Evolutionary conservation across 2,329 filamentous ascomycete genomes (phyloP), one percentile per base, ranked within the genome.

Genomic region (Cladosporium sphaerospermum): DNA sequence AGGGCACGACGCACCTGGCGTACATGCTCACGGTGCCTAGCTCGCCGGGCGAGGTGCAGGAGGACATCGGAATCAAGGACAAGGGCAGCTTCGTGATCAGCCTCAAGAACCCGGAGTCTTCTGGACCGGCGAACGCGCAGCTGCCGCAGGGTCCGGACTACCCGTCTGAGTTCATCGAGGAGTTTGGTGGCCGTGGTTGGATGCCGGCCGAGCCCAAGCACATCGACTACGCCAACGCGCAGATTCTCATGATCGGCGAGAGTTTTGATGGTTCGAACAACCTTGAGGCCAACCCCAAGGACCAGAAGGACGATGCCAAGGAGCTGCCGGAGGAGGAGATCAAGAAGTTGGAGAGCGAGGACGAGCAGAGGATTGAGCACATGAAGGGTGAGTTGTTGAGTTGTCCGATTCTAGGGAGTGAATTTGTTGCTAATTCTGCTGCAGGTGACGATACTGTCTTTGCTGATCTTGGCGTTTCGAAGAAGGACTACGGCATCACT

Each of bases 181-280:
- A 88, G 56, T 95, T 96, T 63, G 73, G 78, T 13, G 77, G 80
- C 6, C 75, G 86, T 2, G 82, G 87, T 42, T 96, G 90, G 90
- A 77, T 83, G 53, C 82, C 88, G 0, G 76, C 88, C 1, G 76
- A 84, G 59, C 87, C 89, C 0, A 81, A 86, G 54, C 83, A 90
- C 60, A 75, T 95, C 3, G 79, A 92, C 61, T 89, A 88, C 64
- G 77, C 77, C 33, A 86, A 88, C 59, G 80, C 86, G 0, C 88
- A 95, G 64, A 78, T 95, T 51, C 71, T 96, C 9, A 76, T 96
- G 53, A 84, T 96, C 42, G 89, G 90, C 6, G 83, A 89, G 61
- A 78, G 78, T 1, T 73, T 70, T 19, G 75, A 80, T 0, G 79
- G 79, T 2, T 72, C 76, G 3, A 80, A 79, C 55, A 83, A 82